These are phyloP conservation scores for Wakefieldia striispora DNA, from an alignment of 768 basidiomycete species.

Conservation along the genomic window DNA sequence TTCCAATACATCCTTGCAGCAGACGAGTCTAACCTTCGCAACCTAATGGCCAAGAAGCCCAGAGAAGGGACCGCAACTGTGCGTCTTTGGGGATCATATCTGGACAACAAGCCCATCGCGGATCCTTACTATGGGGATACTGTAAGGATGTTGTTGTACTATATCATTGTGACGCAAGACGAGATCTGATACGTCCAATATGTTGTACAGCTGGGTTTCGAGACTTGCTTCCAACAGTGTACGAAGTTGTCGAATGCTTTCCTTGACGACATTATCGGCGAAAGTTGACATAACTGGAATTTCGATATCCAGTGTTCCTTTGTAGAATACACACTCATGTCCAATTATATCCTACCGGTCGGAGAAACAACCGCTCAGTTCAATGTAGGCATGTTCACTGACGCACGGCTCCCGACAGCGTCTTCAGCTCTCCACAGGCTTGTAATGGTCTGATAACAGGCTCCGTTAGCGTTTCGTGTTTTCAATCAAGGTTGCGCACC, in stretches of 20 bases:
- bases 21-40: slow-evolving; percentile 71
- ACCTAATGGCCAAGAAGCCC: slow-evolving; percentile 54
- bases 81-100: slow-evolving; percentile 78
- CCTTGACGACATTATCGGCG: slow-evolving; percentile 57
- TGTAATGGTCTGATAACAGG: slow-evolving; percentile 69
- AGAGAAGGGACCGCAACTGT: slow-evolving; percentile 58
- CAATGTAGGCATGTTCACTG: slow-evolving; percentile 85
- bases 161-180: not conserved
- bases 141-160: slow-evolving; percentile 35
- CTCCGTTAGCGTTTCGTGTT: slow-evolving; percentile 3
- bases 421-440: slow-evolving; percentile 91
- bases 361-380: slow-evolving; percentile 23
- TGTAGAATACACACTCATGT: slow-evolving; percentile 7
- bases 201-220: slow-evolving; percentile 61
- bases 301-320: not conserved
- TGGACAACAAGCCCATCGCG: slow-evolving; percentile 65
- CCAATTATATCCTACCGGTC: not conserved
- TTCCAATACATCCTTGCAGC: slow-evolving; percentile 89
- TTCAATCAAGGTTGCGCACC: slow-evolving; percentile 36
- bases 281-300: slow-evolving; percentile 16
- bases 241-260: slow-evolving; percentile 73
- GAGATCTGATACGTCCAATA: slow-evolving; percentile 3
- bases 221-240: slow-evolving; percentile 77
- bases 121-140: slow-evolving; percentile 85
- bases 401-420: slow-evolving; percentile 73